Conservation (phyloP, 192 early-diverging fungal genomes). For the Coemansia brasiliensis region DNA sequence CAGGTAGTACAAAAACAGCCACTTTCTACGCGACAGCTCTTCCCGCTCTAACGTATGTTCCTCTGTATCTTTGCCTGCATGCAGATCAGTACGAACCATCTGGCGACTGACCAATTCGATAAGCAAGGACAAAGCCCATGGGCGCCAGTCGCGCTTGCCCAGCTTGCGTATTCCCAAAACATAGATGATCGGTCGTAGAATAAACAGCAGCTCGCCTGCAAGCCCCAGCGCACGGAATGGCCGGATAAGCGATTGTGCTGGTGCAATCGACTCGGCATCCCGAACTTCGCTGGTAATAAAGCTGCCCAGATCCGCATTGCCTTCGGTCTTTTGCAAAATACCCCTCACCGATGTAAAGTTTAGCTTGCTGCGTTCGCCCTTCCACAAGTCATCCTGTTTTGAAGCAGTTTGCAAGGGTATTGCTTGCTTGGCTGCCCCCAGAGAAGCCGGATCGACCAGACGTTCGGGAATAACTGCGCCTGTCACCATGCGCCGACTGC, state of each 20-base stretch:
- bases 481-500: conserved; percentile 45
- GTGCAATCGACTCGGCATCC: conserved; percentile 64
- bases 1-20: conserved; percentile 77
- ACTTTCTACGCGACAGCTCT: conserved; percentile 71
- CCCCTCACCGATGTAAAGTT: conserved; percentile 47
- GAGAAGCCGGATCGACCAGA: conserved; percentile 43
- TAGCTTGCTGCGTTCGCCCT: conserved; percentile 55
- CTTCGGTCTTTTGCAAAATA: conserved; percentile 41
- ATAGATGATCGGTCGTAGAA: conserved; percentile 84
- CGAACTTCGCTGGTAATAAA: conserved; percentile 31
- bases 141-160: conserved; percentile 75
- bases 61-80: neutral
- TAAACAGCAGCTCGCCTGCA: conserved; percentile 76
- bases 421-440: conserved; percentile 17
- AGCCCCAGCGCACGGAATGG: conserved; percentile 55
- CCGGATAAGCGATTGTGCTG: conserved; percentile 70
- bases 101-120: conserved; percentile 65
- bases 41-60: conserved; percentile 73
- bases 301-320: conserved; percentile 25
- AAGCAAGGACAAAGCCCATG: conserved; percentile 79
- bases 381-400: conserved; percentile 37
- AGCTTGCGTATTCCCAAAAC: conserved; percentile 74
- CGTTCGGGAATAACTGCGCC: conserved; percentile 45
- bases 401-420: neutral
- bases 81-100: conserved; percentile 48